Base-by-base conservation (phyloP, 1,284 basidiomycete genomes). In the Porodaedalea pini region DNA sequence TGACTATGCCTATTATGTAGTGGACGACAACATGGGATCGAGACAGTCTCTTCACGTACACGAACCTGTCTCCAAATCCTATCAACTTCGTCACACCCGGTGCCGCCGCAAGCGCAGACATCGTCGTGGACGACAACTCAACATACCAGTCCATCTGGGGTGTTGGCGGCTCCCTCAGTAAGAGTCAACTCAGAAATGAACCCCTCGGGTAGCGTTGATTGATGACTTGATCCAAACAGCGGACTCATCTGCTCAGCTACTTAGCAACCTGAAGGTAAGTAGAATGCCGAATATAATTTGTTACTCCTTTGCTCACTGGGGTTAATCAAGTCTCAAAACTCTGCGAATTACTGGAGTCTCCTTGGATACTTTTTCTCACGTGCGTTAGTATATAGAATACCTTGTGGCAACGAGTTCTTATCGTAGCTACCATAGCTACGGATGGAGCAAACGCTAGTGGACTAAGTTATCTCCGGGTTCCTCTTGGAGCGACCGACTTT, bases 11-110 rank as follows among this genome's bases (percentile, higher is more conserved):
- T 29, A 15, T 45, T 51, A 34, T n/a, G 19, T 62, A 85, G 82
- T 84, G 79, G 78, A 78, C 83, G 71, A 84, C 82, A 25, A 85
- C 80, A 8, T 84, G 82, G 83, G 78, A 85, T 63, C 72, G 74
- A 43, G 64, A 75, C 21, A 73, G 69, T 51, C 74, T 81, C 31
- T 77, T 85, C 63, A 78, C 76, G 2, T 77, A 75, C 21, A 67
- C 77, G 21, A 69, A 71, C 15, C 73, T 74, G 19, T 71, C 71
- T 5, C 68, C 75, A 2, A 66, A 63, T 49, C 80, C 82, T 3
- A 80, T 85, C 55, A 79, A 79, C 61, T 86, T 85, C 61, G 73
- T 65, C 4, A 66, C 73, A 21, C 77, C 78, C 21, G 74, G 76
- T 1, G 60, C 71, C 4, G 73, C 72, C 54, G 78, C 73, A 2